Evolutionary conservation across 2,329 filamentous ascomycete species (phyloP).

Genomic region (Neurospora sp.): DNA sequence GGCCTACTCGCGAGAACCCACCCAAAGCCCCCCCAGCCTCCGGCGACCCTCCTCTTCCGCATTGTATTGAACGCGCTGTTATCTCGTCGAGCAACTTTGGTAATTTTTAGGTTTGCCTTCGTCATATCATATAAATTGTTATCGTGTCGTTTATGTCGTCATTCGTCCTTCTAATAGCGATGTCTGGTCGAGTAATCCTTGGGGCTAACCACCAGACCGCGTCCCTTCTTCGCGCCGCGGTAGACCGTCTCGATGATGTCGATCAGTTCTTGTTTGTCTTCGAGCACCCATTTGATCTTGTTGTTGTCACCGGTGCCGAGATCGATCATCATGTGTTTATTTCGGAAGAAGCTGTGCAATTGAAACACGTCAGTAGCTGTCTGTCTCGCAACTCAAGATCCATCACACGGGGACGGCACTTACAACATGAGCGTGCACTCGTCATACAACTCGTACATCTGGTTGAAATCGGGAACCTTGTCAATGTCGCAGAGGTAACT

Average conservation of each 20-base stretch:
- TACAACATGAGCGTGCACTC: slow-evolving; percentile 84
- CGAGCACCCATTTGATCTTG: slow-evolving; percentile 90
- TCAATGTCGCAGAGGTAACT: slow-evolving; percentile 58
- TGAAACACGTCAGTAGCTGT: not conserved
- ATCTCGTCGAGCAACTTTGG: not conserved
- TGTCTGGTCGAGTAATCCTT: slow-evolving; percentile 69
- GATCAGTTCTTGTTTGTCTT: slow-evolving; percentile 97
- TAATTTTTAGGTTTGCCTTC: not conserved
- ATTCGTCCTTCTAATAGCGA: slow-evolving; percentile 39
- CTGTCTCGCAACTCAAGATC: not conserved
- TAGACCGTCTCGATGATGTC: slow-evolving; percentile 99
- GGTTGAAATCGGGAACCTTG: slow-evolving; percentile 22
- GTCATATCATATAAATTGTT: not conserved
- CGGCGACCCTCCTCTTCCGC: not conserved
- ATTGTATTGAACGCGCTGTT: not conserved
- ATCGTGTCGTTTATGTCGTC: not conserved
- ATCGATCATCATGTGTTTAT: slow-evolving; percentile 99
- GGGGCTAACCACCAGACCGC: slow-evolving; percentile 90
- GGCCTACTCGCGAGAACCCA: not conserved
- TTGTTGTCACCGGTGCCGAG: slow-evolving; percentile 98
- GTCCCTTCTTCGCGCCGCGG: slow-evolving; percentile 93
- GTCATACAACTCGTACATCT: slow-evolving; percentile 75
- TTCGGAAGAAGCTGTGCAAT: slow-evolving; percentile 65
- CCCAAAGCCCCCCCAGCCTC: not conserved
- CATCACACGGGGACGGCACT: slow-evolving; percentile 39